phyloP scores from a whole-genome alignment of 2,329 filamentous ascomycete species.

The Rhynchosporium graminicola region DNA sequence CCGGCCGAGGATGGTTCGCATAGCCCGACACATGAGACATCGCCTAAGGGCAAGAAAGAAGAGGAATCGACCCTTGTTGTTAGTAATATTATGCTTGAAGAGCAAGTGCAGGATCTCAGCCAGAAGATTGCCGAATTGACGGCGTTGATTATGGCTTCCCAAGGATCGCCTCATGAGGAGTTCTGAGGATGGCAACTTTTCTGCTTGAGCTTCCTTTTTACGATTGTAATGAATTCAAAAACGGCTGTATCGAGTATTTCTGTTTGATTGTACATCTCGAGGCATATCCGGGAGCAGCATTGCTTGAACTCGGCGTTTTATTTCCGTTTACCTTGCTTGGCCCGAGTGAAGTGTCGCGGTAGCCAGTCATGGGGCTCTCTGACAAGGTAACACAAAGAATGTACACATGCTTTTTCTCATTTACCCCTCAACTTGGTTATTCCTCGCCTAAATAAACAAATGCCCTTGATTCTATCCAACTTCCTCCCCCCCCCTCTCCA shows the following conservation, averaged over 20 bases:
- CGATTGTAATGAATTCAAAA: not conserved
- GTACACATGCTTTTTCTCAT: not conserved
- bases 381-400: not conserved
- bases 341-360: not conserved
- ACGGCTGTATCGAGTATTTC: not conserved
- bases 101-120: slow-evolving; percentile 55
- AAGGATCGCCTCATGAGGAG: slow-evolving; percentile 42
- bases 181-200: not conserved
- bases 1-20: slow-evolving; percentile 18
- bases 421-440: no score
- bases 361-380: not conserved
- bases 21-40: slow-evolving; percentile 17
- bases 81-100: slow-evolving; percentile 43
- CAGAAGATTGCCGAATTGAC: slow-evolving; percentile 61
- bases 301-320: slow-evolving; percentile 1
- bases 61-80: slow-evolving; percentile 20
- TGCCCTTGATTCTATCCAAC: no score
- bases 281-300: not conserved
- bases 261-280: slow-evolving; percentile 8
- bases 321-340: no score
- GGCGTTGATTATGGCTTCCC: slow-evolving; percentile 52
- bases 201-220: not conserved
- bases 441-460: no score
- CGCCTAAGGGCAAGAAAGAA: slow-evolving; percentile 22
- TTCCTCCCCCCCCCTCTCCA: no score